Evolutionary conservation across 148 eudicot species (phyloP).

Genomic region (Nepenthes gracilis): DNA sequence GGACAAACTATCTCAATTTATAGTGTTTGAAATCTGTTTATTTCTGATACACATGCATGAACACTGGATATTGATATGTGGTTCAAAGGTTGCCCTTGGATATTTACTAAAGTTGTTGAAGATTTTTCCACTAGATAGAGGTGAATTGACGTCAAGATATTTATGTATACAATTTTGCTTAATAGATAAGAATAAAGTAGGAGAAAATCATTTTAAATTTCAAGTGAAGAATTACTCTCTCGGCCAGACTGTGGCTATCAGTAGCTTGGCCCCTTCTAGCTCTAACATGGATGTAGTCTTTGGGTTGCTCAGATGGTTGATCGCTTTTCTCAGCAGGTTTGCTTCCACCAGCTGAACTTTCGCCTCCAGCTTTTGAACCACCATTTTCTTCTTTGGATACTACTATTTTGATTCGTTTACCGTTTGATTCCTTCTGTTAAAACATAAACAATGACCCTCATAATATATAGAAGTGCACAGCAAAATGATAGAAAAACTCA

Average conservation of each 20-base stretch:
- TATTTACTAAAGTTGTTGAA: too few species aligned
- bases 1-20: too few species aligned
- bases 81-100: too few species aligned
- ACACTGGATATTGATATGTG: too few species aligned
- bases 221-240: constrained; percentile 39
- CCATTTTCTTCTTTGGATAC: constrained; percentile 35
- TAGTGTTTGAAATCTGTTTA: too few species aligned
- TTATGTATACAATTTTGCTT: too few species aligned
- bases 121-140: too few species aligned
- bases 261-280: constrained; percentile 99
- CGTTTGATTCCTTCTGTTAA: constrained; percentile 38
- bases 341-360: constrained; percentile 40
- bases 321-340: constrained; percentile 40
- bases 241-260: constrained; percentile 96
- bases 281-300: constrained; percentile 95
- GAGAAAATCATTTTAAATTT: too few species aligned
- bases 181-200: too few species aligned
- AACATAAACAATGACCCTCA: neutral
- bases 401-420: constrained; percentile 50
- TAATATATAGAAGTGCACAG: too few species aligned
- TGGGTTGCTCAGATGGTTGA: constrained; percentile 51
- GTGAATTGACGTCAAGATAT: too few species aligned
- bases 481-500: neutral
- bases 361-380: constrained; percentile 42
- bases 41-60: too few species aligned